Conservation (phyloP, 2,329 filamentous ascomycete species). For the Fusarium marasasianum region DNA sequence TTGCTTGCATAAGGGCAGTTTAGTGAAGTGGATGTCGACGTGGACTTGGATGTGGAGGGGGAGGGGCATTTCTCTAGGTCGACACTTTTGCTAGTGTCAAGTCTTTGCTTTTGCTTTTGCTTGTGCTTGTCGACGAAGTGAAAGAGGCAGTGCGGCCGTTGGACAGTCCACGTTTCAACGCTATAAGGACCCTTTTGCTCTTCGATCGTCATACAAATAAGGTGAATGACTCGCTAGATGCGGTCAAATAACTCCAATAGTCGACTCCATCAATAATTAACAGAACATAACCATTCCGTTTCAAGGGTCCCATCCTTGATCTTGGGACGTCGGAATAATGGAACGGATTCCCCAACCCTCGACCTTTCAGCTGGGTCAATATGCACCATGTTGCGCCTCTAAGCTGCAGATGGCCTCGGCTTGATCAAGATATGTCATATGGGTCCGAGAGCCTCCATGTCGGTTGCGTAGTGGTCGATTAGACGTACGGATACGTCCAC, state of each 20-base stretch:
- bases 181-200: not conserved
- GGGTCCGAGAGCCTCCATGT: slow-evolving; percentile 22
- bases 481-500: slow-evolving; percentile 3
- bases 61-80: slow-evolving; percentile 2
- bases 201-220: not conserved
- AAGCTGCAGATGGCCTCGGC: slow-evolving; percentile 31
- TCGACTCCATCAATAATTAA: not conserved
- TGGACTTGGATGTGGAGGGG: not conserved
- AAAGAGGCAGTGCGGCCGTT: slow-evolving; percentile 22
- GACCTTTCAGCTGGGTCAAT: slow-evolving; percentile 36
- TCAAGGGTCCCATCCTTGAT: slow-evolving; percentile 21
- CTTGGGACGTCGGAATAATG: slow-evolving; percentile 3
- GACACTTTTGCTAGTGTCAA: not conserved
- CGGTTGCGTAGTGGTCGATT: slow-evolving; percentile 28
- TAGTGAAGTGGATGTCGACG: not conserved
- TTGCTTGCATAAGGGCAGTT: not conserved
- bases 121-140: not conserved
- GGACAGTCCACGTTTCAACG: not conserved
- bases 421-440: slow-evolving; percentile 32
- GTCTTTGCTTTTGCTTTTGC: slow-evolving; percentile 24
- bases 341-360: slow-evolving; percentile 21
- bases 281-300: not conserved
- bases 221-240: slow-evolving; percentile 24
- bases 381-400: slow-evolving; percentile 29
- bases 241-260: not conserved